phyloP scores from a whole-genome alignment of 495 filamentous ascomycete genomes.

The Aspergillus avenaceus region DNA sequence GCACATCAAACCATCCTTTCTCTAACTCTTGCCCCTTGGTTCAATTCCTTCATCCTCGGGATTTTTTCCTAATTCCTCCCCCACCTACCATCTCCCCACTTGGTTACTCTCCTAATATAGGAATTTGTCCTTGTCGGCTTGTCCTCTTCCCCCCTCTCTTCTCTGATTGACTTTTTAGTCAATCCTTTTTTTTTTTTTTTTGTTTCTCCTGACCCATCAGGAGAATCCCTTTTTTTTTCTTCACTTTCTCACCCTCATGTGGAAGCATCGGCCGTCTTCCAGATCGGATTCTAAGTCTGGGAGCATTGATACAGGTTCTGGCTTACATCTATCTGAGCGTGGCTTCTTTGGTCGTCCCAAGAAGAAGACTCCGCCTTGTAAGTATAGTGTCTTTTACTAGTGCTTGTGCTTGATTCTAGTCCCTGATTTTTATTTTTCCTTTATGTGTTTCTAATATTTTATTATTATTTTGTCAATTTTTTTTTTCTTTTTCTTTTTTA shows the following conservation, averaged over 20 bases:
- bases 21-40: constrained; percentile 5
- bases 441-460: constrained; percentile 8
- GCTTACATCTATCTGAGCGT: constrained; percentile 29
- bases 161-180: constrained; percentile 11
- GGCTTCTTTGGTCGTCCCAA: constrained; percentile 38
- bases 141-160: constrained; percentile 4
- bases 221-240: constrained; percentile 14
- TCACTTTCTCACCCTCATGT: no score
- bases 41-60: constrained; percentile 8
- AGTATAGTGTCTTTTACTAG: constrained; percentile 24
- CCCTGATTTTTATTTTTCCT: constrained; percentile 6
- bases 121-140: constrained; percentile 8
- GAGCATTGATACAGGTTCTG: constrained; percentile 25
- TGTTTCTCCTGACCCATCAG: constrained; percentile 17
- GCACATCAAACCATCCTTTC: not conserved
- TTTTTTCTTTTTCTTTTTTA: constrained; percentile 3
- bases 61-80: constrained; percentile 6
- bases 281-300: constrained; percentile 42
- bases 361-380: constrained; percentile 35
- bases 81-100: constrained; percentile 5
- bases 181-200: constrained; percentile 15
- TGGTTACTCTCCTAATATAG: constrained; percentile 9
- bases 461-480: constrained; percentile 5
- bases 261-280: constrained; percentile 44
- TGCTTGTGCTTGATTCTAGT: constrained; percentile 9